phyloP scores from a whole-genome alignment of 1,284 basidiomycete species.

The Dichomitus squalens region DNA sequence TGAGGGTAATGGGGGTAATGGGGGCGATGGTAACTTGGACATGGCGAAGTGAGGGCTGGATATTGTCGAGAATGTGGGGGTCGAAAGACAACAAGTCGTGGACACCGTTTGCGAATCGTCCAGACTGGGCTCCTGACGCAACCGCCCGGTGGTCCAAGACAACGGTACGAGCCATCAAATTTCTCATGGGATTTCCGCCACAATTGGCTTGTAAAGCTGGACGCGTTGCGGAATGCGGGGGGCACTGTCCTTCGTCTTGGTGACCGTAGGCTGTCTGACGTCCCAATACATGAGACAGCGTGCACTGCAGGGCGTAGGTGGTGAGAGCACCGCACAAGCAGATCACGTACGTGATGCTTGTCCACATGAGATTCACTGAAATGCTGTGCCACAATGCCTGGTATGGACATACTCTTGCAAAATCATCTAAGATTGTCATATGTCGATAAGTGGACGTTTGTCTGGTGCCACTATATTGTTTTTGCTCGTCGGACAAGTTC shows the following conservation, averaged over 20 bases:
- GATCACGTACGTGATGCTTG: conserved; percentile 1
- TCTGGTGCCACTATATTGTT: too few species aligned
- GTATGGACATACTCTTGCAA: conserved; percentile 7
- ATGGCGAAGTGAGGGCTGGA: not conserved
- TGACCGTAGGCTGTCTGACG: not conserved
- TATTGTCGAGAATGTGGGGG: conserved; percentile 5
- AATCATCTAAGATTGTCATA: conserved; percentile 2
- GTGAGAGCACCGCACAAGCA: not conserved
- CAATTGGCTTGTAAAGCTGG: not conserved
- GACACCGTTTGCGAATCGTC: conserved; percentile 12
- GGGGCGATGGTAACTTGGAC: conserved; percentile 3
- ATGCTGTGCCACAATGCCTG: conserved; percentile 18
- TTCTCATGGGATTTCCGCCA: conserved; percentile 15
- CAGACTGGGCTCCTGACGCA: not conserved
- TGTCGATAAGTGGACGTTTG: too few species aligned
- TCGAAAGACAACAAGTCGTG: conserved; percentile 7
- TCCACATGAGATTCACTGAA: not conserved
- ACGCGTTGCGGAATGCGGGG: not conserved
- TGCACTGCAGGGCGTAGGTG: not conserved
- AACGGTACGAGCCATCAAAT: conserved; percentile 19
- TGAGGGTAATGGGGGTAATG: not conserved
- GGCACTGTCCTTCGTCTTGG: not conserved
- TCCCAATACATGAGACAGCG: not conserved
- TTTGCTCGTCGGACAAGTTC: too few species aligned
- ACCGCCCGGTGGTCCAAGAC: conserved; percentile 13